These are phyloP conservation scores for Wickerhamomyces sydowiorum DNA, from an alignment of 805 yeast genomes.

Conservation along the genomic window DNA sequence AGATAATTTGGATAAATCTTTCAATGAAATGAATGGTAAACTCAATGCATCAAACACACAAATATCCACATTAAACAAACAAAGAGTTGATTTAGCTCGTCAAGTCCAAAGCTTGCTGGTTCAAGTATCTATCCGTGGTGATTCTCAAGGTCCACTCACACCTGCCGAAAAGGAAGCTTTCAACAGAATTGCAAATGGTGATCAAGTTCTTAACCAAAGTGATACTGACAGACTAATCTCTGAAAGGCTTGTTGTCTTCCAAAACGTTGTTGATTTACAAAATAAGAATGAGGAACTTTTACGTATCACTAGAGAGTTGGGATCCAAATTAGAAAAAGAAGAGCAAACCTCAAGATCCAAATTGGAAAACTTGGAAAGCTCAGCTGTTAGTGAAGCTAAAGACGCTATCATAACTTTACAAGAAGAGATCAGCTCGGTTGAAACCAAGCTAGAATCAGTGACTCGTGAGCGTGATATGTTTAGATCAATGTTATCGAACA, in stretches of 20 bases:
- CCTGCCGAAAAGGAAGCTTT: conserved; percentile 61
- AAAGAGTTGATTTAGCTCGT: conserved; percentile 68
- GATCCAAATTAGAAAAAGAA: conserved; percentile 60
- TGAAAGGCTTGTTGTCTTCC: conserved; percentile 68
- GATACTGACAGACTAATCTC: conserved; percentile 73
- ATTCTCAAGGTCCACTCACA: conserved; percentile 56
- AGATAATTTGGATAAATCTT: conserved; percentile 27
- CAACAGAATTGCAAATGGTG: conserved; percentile 38
- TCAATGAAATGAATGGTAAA: conserved; percentile 16
- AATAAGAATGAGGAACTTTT: conserved; percentile 70
- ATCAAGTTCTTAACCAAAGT: conserved; percentile 32
- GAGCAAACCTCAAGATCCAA: conserved; percentile 37
- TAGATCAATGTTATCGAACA: conserved; percentile 26
- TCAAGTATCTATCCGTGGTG: conserved; percentile 53
- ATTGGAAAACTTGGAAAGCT: conserved; percentile 35
- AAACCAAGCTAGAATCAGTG: conserved; percentile 46
- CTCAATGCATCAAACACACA: conserved; percentile 28
- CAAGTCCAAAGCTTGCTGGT: conserved; percentile 75
- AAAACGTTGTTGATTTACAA: conserved; percentile 61
- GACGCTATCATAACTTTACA: conserved; percentile 62
- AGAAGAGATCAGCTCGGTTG: conserved; percentile 47
- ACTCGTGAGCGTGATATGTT: conserved; percentile 68
- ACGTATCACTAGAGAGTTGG: conserved; percentile 63
- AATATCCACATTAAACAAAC: conserved; percentile 41
- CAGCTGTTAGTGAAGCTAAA: conserved; percentile 56